A percentile compares a stretch with the other conserved stretches of the same genome.
These are phyloP conservation scores for Plenodomus lindquistii DNA, from an alignment of 2,329 filamentous ascomycete genomes.

Conservation along the genomic window DNA sequence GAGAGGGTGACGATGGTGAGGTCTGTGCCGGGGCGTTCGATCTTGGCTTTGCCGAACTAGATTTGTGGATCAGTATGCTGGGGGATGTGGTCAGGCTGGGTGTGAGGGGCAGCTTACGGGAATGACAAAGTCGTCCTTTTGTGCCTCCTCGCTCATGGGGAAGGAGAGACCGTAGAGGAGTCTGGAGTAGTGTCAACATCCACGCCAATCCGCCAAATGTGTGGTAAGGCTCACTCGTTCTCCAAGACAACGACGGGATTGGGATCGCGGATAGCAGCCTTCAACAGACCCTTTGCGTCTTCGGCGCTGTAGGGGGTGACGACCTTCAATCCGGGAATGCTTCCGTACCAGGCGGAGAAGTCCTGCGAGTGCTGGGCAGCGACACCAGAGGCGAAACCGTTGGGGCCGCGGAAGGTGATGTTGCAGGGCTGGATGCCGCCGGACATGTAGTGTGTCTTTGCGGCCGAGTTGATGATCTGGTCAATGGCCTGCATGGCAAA, in stretches of 20 bases:
- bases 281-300: slow-evolving; percentile 96
- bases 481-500: slow-evolving; percentile 99
- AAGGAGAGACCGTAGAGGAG: slow-evolving; percentile 89
- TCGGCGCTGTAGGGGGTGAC: slow-evolving; percentile 95
- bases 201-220: not conserved
- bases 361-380: slow-evolving; percentile 98
- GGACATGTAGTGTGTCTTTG: slow-evolving; percentile 99
- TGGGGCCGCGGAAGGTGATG: slow-evolving; percentile 98
- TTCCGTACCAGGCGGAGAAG: slow-evolving; percentile 98
- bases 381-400: slow-evolving; percentile 95
- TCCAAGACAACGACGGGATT: slow-evolving; percentile 82
- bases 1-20: slow-evolving; percentile 94
- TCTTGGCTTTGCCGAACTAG: slow-evolving; percentile 94
- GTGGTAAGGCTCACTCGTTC: slow-evolving; percentile 54
- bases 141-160: slow-evolving; percentile 95
- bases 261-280: slow-evolving; percentile 96
- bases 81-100: not conserved
- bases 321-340: slow-evolving; percentile 96
- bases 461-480: slow-evolving; percentile 98
- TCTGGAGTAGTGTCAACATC: slow-evolving; percentile 48
- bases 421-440: slow-evolving; percentile 99
- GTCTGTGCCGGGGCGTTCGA: slow-evolving; percentile 94
- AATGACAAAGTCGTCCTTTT: slow-evolving; percentile 94
- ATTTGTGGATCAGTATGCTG: slow-evolving; percentile 14
- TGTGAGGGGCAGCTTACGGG: slow-evolving; percentile 55